Evolutionary conservation across 2,329 filamentous ascomycete species (phyloP).

Genomic region (Diaporthe ilicicola): DNA sequence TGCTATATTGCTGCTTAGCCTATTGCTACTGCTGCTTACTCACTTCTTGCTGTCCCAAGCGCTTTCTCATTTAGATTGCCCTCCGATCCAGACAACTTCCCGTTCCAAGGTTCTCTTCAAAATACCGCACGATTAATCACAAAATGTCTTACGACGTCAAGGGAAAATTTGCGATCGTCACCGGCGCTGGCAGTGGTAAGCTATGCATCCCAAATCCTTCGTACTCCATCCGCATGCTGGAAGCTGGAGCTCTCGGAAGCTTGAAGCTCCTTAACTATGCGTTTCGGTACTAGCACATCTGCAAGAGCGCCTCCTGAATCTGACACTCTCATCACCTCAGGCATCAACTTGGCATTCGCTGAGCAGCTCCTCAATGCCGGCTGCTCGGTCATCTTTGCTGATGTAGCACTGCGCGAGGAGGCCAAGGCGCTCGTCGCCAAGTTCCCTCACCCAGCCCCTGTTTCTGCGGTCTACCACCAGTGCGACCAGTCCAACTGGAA

Average conservation of each 20-base stretch:
- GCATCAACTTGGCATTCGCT: slow-evolving; percentile 38
- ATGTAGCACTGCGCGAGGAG: slow-evolving; percentile 37
- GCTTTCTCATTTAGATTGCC: background rate
- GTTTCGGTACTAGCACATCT: background rate
- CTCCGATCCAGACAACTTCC: background rate
- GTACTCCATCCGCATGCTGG: background rate
- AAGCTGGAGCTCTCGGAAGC: background rate
- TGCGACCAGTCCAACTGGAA: slow-evolving; percentile 37
- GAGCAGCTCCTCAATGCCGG: slow-evolving; percentile 37
- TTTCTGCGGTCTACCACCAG: slow-evolving; percentile 28
- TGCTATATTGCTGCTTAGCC: too few relatives aligned
- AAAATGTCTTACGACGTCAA: slow-evolving; percentile 33
- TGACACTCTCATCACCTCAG: slow-evolving; percentile 26
- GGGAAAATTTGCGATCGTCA: slow-evolving; percentile 32
- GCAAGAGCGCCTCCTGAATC: background rate
- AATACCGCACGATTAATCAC: background rate
- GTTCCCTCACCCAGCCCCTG: slow-evolving; percentile 27
- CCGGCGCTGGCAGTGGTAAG: slow-evolving; percentile 28
- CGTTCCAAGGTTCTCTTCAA: background rate
- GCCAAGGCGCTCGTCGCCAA: slow-evolving; percentile 35
- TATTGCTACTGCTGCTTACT: background rate
- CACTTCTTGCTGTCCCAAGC: background rate
- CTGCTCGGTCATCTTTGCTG: slow-evolving; percentile 40
- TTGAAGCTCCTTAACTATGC: background rate
- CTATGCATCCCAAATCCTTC: background rate